Conservation (phyloP, 2,329 filamentous ascomycete genomes). For the Hypoxylon sp. region DNA sequence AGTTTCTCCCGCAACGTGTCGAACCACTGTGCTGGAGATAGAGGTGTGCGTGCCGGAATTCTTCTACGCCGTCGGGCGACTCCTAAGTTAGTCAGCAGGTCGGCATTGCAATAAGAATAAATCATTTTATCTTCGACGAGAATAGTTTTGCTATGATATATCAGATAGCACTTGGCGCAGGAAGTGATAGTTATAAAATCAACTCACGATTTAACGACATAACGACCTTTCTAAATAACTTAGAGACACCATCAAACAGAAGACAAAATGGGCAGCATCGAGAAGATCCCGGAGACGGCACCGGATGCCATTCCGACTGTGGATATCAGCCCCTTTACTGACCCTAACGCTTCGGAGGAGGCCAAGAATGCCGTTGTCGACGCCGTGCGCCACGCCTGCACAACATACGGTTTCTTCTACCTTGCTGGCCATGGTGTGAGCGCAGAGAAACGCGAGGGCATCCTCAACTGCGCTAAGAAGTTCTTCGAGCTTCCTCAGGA, state of each 20-base stretch:
- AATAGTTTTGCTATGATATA: background rate
- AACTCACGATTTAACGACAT: slow-evolving; percentile 9
- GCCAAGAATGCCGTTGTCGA: slow-evolving; percentile 47
- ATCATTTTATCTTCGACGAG: slow-evolving; percentile 17
- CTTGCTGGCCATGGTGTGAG: slow-evolving; percentile 53
- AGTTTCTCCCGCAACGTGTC: slow-evolving; percentile 34
- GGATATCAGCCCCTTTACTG: slow-evolving; percentile 50
- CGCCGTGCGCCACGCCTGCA: slow-evolving; percentile 49
- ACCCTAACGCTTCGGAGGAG: slow-evolving; percentile 42
- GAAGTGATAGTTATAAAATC: background rate
- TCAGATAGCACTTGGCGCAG: background rate
- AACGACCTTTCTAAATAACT: slow-evolving; percentile 1
- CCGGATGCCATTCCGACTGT: slow-evolving; percentile 50
- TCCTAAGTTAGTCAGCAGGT: slow-evolving; percentile 23
- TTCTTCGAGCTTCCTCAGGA: slow-evolving; percentile 50
- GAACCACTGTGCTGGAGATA: slow-evolving; percentile 27
- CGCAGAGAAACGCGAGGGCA: slow-evolving; percentile 39
- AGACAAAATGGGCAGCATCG: slow-evolving; percentile 39
- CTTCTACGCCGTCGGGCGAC: slow-evolving; percentile 14
- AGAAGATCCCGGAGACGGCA: slow-evolving; percentile 35
- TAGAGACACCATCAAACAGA: slow-evolving; percentile 10
- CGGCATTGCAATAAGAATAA: slow-evolving; percentile 26
- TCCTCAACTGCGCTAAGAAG: slow-evolving; percentile 43
- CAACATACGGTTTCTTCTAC: slow-evolving; percentile 54
- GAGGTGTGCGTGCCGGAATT: slow-evolving; percentile 11